Conservation (phyloP, 805 yeast species). For the Phaffomyces antillensis region DNA sequence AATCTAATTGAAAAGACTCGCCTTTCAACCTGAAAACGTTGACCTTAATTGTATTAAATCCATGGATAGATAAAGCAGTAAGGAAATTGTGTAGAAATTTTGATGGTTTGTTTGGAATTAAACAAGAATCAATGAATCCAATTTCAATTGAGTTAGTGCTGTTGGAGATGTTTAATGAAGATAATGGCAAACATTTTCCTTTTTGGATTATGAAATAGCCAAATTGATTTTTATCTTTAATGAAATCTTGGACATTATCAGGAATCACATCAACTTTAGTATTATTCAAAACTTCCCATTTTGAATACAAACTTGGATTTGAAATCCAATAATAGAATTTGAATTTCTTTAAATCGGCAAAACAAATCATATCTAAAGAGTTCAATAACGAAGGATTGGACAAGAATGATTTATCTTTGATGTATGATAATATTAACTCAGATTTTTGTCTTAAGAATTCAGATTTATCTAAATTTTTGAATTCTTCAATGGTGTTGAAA, state of each 20-base stretch:
- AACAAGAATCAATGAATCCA: constrained; percentile 34
- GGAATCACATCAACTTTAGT: constrained; percentile 5
- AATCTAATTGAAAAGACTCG: constrained; percentile 23
- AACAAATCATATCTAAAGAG: constrained; percentile 50
- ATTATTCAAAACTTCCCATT: constrained; percentile 33
- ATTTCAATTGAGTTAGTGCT: constrained; percentile 4
- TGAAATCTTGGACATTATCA: constrained; percentile 10
- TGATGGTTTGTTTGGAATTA: constrained; percentile 34
- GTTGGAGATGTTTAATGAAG: constrained; percentile 10
- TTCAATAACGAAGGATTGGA: constrained; percentile 34
- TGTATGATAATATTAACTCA: constrained; percentile 20
- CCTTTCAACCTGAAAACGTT: constrained; percentile 32
- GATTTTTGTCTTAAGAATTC: constrained; percentile 42
- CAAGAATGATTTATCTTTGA: constrained; percentile 29
- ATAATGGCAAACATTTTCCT: constrained; percentile 10
- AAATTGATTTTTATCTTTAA: constrained; percentile 8
- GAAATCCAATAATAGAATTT: constrained; percentile 87
- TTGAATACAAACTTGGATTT: constrained; percentile 55
- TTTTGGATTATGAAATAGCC: constrained; percentile 24
- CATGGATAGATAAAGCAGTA: constrained; percentile 34
- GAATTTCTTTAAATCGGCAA: constrained; percentile 85
- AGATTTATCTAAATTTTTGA: constrained; percentile 61
- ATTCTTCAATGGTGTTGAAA: constrained; percentile 81
- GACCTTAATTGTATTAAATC: constrained; percentile 29
- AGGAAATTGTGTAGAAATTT: constrained; percentile 54